Evolutionary conservation across 164 flowering plant genomes (phyloP).

Genomic region (Paratinospora sagittata): DNA sequence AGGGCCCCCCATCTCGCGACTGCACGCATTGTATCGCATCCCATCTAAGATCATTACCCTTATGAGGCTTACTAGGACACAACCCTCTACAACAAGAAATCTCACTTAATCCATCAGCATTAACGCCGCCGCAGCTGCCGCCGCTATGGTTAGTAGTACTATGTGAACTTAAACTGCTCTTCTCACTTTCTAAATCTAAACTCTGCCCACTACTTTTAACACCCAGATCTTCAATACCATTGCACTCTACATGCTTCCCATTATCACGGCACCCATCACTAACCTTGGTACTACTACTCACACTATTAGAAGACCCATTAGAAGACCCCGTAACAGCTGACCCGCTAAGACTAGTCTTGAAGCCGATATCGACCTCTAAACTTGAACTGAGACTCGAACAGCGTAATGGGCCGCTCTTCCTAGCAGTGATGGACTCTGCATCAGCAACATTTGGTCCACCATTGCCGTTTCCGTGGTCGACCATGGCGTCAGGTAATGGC

Average conservation of each 20-base stretch:
- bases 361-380: constrained; percentile 31
- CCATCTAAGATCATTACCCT: constrained; percentile 69
- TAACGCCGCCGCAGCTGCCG: constrained; percentile 22
- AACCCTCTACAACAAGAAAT: constrained; percentile 33
- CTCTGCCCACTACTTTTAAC: constrained; percentile 29
- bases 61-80: constrained; percentile 64
- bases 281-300: constrained; percentile 20
- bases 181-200: no score
- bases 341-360: constrained; percentile 33
- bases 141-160: no score
- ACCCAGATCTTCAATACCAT: constrained; percentile 18
- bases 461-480: constrained; percentile 4
- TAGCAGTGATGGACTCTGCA: constrained; percentile 14
- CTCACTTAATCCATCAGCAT: constrained; percentile 30
- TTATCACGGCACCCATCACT: constrained; percentile 25
- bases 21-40: constrained; percentile 57
- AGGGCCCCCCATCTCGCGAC: constrained; percentile 46
- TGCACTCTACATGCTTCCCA: constrained; percentile 16
- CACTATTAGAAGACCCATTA: constrained; percentile 34
- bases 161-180: constrained; percentile 30
- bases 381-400: constrained; percentile 17
- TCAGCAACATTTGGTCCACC: constrained; percentile 17
- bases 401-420: constrained; percentile 17
- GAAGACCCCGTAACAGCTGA: constrained; percentile 33
- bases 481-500: constrained; percentile 7